Evolutionary conservation across 176 grass and related monocot genomes (phyloP), one percentile per base, ranked within the genome.

Genomic region (Calamus simplicifolius): DNA sequence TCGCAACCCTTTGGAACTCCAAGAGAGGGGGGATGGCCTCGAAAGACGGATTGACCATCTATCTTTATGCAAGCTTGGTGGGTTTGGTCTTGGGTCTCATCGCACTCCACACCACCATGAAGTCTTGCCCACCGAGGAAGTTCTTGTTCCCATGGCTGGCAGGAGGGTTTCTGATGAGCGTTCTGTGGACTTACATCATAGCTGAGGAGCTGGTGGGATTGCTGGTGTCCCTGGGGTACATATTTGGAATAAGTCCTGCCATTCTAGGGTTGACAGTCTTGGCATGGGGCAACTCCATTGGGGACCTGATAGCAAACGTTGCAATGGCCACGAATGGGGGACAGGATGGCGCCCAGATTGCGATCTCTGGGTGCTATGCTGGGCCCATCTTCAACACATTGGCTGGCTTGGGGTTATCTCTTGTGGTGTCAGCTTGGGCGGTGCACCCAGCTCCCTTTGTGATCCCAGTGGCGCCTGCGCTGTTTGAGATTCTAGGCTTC

Each of bases 251-350:
- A 43, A 83, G 76, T 61, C 61, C 90, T 12, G 65, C 76, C 53
- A 81, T 95, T 30, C 68, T 95, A 38, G 85, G 85, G 50, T 61
- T 95, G 27, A 95, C 90, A 25, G 85, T 95, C 64, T 67, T 95
- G 25, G 90, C 90, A 29, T 95, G 90, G 85, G 90, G 90, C 0
- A 84, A 95, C 72, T 95, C 90, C 0, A 81, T 89, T 0, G 90
- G 90, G n/a, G 85, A 95, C 69, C 71, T 95, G 2, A 84, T 89
- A 0, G 85, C 90, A 0, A 83, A 95, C 62, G 80, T 95, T 13
- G 79, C 82, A 0, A 95, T 95, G 79, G 82, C 90, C 5, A 51
- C 56, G 58, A 87, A 84, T 69, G 82, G 85, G 2, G 82, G 82
- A 0, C 4, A 52, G 1, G 79, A 69, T 16, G 90, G 90, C 48